Evolutionary conservation across 805 yeast genomes (phyloP), one percentile per base, ranked within the genome.

Genomic region (Barnettozyma sucrosica): DNA sequence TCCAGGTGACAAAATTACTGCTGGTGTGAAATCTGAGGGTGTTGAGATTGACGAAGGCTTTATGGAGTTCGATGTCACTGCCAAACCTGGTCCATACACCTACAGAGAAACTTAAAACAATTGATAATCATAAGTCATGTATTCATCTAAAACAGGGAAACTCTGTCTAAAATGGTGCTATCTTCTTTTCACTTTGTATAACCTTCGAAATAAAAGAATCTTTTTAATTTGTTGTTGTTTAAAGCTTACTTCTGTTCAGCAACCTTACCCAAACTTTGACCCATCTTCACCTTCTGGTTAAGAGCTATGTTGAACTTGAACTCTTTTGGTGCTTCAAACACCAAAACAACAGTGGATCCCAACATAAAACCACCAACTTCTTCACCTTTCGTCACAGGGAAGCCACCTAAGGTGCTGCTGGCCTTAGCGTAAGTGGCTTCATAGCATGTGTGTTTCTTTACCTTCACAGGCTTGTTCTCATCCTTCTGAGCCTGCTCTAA

Each of bases 331-430:
- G 97, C 99, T 68, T 93, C 99, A 67, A 93, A 93, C 20, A 92
- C 95, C 53, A 93, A 72, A 16, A 93, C 99, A n/a, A 93, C 93
- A 0, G 99, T 93, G 25, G 95, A 85, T 0, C 99, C 99, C 45
- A 93, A 73, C 71, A 86, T 86, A 69, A 93, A 93, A 0, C 99
- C 99, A 37, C 99, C 99, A 76, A 93, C 85, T 66, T 93, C 96
- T 59, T 88, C 86, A 36, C 99, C 99, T 67, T 87, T 89, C 19
- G 79, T 71, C 44, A 93, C 75, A 2, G 99, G 99, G 60, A 79
- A 79, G 8, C 99, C 99, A 8, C 90, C 86, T 37, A 90, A 70
- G 5, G 83, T 54, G 43, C 77, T 71, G 47, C 90, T 82, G 3
- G 96, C 96, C 47, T 81, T 81, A 21, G 82, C 72, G 66, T 93